Conservation (phyloP, 1,139 yeast genomes). For the Pichia sp. region DNA sequence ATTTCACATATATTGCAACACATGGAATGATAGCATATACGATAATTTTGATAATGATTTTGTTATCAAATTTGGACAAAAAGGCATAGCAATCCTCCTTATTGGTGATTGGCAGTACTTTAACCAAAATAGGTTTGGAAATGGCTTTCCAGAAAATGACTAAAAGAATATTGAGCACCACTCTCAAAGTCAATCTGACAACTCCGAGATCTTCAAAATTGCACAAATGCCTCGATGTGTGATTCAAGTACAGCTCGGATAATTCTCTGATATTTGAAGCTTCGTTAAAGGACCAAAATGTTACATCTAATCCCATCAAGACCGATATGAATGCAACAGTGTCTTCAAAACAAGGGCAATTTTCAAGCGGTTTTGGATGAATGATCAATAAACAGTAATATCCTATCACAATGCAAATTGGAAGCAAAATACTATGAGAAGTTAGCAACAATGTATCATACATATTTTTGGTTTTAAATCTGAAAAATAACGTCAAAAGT, state of each 20-base stretch:
- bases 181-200: conserved; percentile 34
- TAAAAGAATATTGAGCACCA: conserved; percentile 47
- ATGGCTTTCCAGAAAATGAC: conserved; percentile 63
- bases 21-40: conserved; percentile 68
- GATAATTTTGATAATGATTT: conserved; percentile 60
- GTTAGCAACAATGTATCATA: conserved; percentile 36
- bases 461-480: conserved; percentile 28
- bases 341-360: conserved; percentile 95
- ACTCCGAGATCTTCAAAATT: conserved; percentile 35
- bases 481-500: conserved; percentile 32
- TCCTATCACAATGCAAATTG: conserved; percentile 33
- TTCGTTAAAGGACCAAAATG: conserved; percentile 35
- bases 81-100: conserved; percentile 32
- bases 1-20: conserved; percentile 32
- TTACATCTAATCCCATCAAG: conserved; percentile 61
- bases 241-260: neutral
- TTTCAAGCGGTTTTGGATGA: conserved; percentile 85
- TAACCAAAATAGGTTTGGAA: conserved; percentile 51
- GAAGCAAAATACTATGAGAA: conserved; percentile 23
- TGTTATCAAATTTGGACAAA: conserved; percentile 59
- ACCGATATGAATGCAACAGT: conserved; percentile 93
- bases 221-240: conserved; percentile 32
- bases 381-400: conserved; percentile 40
- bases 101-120: conserved; percentile 29
- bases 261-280: neutral